Base-by-base conservation (phyloP, 495 filamentous ascomycete species). In the Penicillium coffeae region DNA sequence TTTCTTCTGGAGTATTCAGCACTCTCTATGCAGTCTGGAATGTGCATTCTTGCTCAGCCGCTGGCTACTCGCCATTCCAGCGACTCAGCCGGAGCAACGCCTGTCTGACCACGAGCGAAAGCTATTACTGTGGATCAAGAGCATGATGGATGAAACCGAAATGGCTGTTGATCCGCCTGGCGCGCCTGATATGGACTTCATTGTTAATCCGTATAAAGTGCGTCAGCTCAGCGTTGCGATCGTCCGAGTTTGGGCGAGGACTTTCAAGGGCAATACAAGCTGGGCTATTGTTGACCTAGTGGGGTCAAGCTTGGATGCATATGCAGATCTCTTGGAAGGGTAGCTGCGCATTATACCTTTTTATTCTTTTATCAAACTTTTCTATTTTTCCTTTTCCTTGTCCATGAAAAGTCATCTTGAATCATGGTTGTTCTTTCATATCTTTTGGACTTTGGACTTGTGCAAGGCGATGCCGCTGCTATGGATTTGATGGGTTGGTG, bases 71-170 rank as follows among this genome's bases (percentile, higher is more conserved):
- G 63, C 65, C 8, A 72, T 79, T 16, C 75, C 76, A 12, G 51
- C 63, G 7, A 73, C 72, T 0, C 71, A 73, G 39, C 58, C 69
- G 3, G 70, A 75, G 33, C 73, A 74, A 40, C 60, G 68, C 33
- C 52, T 76, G 16, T 73, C 71, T 1, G 73, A 74, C 20, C 71
- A 89, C 44, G 86, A 89, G 60, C 71, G 71, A 42, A 81, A 80
- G 50, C 70, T 88, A 8, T 75, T 87, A 16, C 65, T 81, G 34
- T 85, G 79, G 73, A 75, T 89, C 32, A 80, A 83, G 43, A 83
- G 79, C 54, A 86, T 89, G 80, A 75, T 89, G 54, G 82, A 86
- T 58, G 86, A 89, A 70, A 88, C 86, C 8, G 83, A 86, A 51
- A 84, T 87, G 62, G 82, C 84, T 36, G 81, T 84, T 32, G 67